A percentile compares a stretch with the other conserved stretches of the same genome.
Evolutionary conservation across 495 filamentous ascomycete species (phyloP).

Genomic region (Penicillium tannophilum): DNA sequence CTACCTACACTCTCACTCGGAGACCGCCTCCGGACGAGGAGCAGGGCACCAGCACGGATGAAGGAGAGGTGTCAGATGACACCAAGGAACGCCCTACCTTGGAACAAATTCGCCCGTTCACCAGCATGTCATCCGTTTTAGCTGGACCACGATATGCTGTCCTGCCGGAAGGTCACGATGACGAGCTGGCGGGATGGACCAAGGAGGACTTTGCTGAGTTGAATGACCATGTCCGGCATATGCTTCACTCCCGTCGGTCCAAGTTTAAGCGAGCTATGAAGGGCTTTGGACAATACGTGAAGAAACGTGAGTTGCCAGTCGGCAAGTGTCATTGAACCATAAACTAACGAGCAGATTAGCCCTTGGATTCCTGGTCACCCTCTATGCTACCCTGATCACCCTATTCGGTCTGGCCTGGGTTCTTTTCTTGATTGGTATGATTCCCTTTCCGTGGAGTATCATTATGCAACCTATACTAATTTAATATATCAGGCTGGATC

Average conservation of each 20-base stretch:
- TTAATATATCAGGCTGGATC: constrained; percentile 61
- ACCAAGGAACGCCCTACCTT: constrained; percentile 29
- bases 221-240: constrained; percentile 80
- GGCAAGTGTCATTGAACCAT: not conserved
- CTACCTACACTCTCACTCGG: constrained; percentile 71
- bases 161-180: constrained; percentile 57
- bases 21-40: constrained; percentile 38
- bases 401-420: constrained; percentile 83
- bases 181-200: constrained; percentile 67
- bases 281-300: constrained; percentile 73
- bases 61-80: constrained; percentile 29
- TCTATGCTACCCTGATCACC: constrained; percentile 80
- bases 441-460: not conserved
- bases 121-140: constrained; percentile 38
- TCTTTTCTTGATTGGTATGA: constrained; percentile 70
- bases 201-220: constrained; percentile 68
- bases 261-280: constrained; percentile 75
- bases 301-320: constrained; percentile 53
- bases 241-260: constrained; percentile 74
- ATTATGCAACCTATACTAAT: not conserved
- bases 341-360: constrained; percentile 37
- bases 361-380: constrained; percentile 72
- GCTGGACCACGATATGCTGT: constrained; percentile 42
- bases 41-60: constrained; percentile 34
- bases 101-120: constrained; percentile 29